phyloP scores from a whole-genome alignment of 768 basidiomycete genomes.

The Postia placenta region DNA sequence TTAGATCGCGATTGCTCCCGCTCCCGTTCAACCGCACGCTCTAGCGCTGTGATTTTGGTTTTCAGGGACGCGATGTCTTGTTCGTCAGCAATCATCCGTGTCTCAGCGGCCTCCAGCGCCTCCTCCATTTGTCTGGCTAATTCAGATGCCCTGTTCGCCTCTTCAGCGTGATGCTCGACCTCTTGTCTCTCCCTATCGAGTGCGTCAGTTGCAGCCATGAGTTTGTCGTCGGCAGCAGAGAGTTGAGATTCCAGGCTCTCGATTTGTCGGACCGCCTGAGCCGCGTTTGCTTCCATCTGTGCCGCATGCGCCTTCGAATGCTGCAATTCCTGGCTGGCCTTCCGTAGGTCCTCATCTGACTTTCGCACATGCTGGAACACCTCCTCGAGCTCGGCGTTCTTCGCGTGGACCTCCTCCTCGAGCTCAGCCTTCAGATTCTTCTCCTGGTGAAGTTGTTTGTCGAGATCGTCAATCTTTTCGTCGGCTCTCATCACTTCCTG shows the following conservation, averaged over 20 bases:
- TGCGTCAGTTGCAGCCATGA: slow-evolving; percentile 36
- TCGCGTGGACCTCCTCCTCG: slow-evolving; percentile 33
- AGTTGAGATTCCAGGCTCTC: slow-evolving; percentile 54
- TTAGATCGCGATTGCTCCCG: slow-evolving; percentile 21
- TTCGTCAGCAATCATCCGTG: slow-evolving; percentile 60
- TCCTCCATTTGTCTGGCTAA: slow-evolving; percentile 66
- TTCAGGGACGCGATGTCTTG: slow-evolving; percentile 45
- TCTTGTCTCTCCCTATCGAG: slow-evolving; percentile 45
- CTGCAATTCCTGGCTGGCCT: slow-evolving; percentile 34
- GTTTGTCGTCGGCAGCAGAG: slow-evolving; percentile 36
- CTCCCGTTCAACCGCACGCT: slow-evolving; percentile 42
- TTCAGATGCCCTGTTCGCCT: slow-evolving; percentile 46
- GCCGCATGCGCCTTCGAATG: slow-evolving; percentile 43
- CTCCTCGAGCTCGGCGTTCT: slow-evolving; percentile 20
- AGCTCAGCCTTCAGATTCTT: slow-evolving; percentile 34
- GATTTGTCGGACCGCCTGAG: slow-evolving; percentile 43
- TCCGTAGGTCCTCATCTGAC: slow-evolving; percentile 27
- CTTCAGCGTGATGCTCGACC: slow-evolving; percentile 45
- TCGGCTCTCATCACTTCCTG: slow-evolving; percentile 51
- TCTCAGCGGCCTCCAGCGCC: slow-evolving; percentile 69
- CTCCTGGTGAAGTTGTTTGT: slow-evolving; percentile 52
- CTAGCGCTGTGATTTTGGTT: slow-evolving; percentile 44
- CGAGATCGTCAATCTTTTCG: slow-evolving; percentile 46
- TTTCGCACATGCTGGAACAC: slow-evolving; percentile 16
- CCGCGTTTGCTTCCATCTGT: slow-evolving; percentile 60